Evolutionary conservation across 2,329 filamentous ascomycete genomes (phyloP).

Genomic region (Colletotrichum tanaceti): DNA sequence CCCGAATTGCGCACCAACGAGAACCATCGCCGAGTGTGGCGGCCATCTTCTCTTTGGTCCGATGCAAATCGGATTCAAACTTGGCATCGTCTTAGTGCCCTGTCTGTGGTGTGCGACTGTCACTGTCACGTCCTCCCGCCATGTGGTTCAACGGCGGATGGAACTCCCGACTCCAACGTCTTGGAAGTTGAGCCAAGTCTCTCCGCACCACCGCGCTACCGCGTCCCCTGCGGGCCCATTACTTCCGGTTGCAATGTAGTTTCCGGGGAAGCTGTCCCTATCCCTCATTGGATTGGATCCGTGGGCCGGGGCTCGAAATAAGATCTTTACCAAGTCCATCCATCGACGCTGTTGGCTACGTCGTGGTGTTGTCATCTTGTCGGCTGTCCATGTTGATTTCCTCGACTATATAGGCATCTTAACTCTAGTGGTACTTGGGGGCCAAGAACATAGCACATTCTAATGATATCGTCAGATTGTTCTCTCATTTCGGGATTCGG

Average conservation of each 20-base stretch:
- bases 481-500: conserved; percentile 20
- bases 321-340: conserved; percentile 35
- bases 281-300: conserved; percentile 28
- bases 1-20: neutral
- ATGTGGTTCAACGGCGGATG: conserved; percentile 23
- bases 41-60: conserved; percentile 12
- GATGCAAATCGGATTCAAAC: neutral
- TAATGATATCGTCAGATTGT: conserved; percentile 9
- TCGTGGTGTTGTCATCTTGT: conserved; percentile 10
- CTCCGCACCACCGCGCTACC: neutral
- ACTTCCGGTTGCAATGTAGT: conserved; percentile 1
- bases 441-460: conserved; percentile 7
- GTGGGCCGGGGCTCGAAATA: neutral
- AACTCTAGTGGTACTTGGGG: neutral
- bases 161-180: conserved; percentile 1
- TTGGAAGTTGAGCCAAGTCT: conserved; percentile 7
- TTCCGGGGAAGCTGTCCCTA: conserved; percentile 23
- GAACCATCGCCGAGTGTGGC: neutral
- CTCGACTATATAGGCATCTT: conserved; percentile 4
- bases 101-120: conserved; percentile 16
- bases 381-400: neutral
- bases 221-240: conserved; percentile 18
- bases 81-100: conserved; percentile 7
- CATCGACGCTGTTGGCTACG: conserved; percentile 30
- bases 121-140: conserved; percentile 10